Evolutionary conservation across 225 moss, liverwort and hornwort genomes (phyloP).

Genomic region (Takakia lepidozioides): DNA sequence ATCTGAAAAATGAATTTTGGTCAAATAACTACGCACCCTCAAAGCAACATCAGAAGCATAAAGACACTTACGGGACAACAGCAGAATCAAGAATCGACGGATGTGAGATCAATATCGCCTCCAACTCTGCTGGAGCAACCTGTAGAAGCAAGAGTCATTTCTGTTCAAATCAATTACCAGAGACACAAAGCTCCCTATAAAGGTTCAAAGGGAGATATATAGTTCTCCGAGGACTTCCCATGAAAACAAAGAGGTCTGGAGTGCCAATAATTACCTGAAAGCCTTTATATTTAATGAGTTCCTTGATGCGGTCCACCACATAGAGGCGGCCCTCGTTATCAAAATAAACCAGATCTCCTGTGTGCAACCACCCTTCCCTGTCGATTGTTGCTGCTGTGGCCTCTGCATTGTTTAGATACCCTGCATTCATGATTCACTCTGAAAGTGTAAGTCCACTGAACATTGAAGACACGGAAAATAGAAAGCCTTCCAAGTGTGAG

Average conservation of each 20-base stretch:
- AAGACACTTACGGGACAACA: conserved; percentile 7
- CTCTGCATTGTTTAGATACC: conserved; percentile 28
- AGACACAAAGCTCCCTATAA: no score
- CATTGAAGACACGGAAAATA: no score
- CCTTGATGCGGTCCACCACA: conserved; percentile 41
- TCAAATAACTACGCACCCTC: no score
- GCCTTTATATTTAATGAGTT: conserved; percentile 44
- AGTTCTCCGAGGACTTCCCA: no score
- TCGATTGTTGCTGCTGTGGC: conserved; percentile 26
- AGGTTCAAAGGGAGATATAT: no score
- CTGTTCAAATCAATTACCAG: background rate
- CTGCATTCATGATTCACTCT: conserved; percentile 5
- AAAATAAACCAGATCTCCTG: conserved; percentile 24
- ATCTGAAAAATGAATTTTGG: no score
- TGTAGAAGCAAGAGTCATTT: background rate
- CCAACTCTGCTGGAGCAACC: conserved; percentile 10
- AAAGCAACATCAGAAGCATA: no score
- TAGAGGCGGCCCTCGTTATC: conserved; percentile 29
- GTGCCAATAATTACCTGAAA: conserved; percentile 18
- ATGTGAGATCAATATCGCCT: background rate
- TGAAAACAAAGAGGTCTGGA: no score
- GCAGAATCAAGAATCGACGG: conserved; percentile 1
- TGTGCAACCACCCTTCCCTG: conserved; percentile 35
- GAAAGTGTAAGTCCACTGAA: background rate
- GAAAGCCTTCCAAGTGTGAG: no score